Percentiles rank a stretch among this genome's conserved stretches.
Evolutionary conservation across 352 stramenopile genomes (phyloP).

Genomic region (Halophytophthora batemanensis): DNA sequence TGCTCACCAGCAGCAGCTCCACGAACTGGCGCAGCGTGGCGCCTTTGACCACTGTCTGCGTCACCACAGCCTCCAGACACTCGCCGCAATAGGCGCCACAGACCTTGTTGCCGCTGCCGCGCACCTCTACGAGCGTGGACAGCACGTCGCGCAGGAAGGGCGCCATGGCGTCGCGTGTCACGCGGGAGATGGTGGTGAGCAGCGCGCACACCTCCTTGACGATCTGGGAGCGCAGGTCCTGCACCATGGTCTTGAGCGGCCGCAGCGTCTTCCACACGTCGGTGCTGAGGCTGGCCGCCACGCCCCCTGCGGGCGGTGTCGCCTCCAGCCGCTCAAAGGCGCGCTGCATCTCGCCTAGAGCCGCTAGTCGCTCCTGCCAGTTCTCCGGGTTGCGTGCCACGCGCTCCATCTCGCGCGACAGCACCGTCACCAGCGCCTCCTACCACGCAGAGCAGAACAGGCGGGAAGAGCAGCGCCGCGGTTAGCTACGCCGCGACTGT

Average conservation of each 20-base stretch:
- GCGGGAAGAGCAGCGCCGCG: too few species aligned
- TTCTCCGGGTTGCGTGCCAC: slow-evolving; percentile 75
- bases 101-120: slow-evolving; percentile 81
- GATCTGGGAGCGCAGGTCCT: slow-evolving; percentile 82
- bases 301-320: slow-evolving; percentile 19
- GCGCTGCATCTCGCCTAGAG: slow-evolving; percentile 61
- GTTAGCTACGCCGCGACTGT: too few species aligned
- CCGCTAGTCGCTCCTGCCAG: slow-evolving; percentile 75
- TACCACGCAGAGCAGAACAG: slow-evolving; percentile 8
- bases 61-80: slow-evolving; percentile 65
- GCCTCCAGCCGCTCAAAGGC: slow-evolving; percentile 61
- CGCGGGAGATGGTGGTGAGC: slow-evolving; percentile 54
- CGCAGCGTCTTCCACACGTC: slow-evolving; percentile 76
- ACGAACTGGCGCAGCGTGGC: slow-evolving; percentile 71
- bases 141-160: slow-evolving; percentile 73
- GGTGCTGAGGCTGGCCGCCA: slow-evolving; percentile 33
- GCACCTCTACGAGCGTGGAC: slow-evolving; percentile 71
- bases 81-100: slow-evolving; percentile 78
- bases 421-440: slow-evolving; percentile 30
- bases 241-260: slow-evolving; percentile 67
- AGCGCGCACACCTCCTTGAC: slow-evolving; percentile 79
- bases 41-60: slow-evolving; percentile 70
- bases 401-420: slow-evolving; percentile 73
- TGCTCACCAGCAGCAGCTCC: slow-evolving; percentile 70
- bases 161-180: slow-evolving; percentile 77